Evolutionary conservation across 345 rosid genomes (phyloP).

Genomic region (Eucalyptus fibrosa): DNA sequence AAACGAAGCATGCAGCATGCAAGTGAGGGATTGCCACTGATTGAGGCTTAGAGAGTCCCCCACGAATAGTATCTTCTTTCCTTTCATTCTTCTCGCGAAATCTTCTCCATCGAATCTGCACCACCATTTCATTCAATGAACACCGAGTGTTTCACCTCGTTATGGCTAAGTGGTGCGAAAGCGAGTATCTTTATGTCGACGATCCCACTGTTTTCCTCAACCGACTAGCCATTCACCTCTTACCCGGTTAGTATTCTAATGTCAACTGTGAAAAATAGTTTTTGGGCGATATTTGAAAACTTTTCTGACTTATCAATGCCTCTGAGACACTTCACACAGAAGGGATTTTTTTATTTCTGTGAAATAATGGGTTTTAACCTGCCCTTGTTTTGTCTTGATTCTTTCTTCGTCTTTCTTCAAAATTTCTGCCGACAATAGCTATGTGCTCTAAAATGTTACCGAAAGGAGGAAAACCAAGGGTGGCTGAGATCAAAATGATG

Average conservation of each 20-base stretch:
- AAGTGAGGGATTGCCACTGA: constrained; percentile 67
- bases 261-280: not conserved
- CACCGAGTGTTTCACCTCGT: not conserved
- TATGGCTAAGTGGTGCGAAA: not conserved
- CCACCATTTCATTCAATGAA: not conserved
- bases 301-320: not conserved
- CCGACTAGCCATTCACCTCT: not conserved
- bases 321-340: not conserved
- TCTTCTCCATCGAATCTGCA: constrained; percentile 43
- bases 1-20: constrained; percentile 54
- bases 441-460: not conserved
- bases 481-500: not conserved
- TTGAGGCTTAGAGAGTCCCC: constrained; percentile 84
- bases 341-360: not conserved
- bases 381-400: not conserved
- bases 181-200: not conserved
- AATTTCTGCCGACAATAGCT: not conserved
- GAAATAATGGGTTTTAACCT: not conserved
- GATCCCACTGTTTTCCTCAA: not conserved
- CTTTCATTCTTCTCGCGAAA: constrained; percentile 30
- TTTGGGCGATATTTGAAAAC: not conserved
- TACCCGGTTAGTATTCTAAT: not conserved
- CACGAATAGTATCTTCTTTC: constrained; percentile 61
- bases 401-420: not conserved
- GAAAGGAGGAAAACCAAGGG: not conserved